Percentiles rank a stretch among this genome's conserved stretches.
These are phyloP conservation scores for Verticillium albo-atrum DNA, from an alignment of 2,329 filamentous ascomycete genomes.

Conservation along the genomic window DNA sequence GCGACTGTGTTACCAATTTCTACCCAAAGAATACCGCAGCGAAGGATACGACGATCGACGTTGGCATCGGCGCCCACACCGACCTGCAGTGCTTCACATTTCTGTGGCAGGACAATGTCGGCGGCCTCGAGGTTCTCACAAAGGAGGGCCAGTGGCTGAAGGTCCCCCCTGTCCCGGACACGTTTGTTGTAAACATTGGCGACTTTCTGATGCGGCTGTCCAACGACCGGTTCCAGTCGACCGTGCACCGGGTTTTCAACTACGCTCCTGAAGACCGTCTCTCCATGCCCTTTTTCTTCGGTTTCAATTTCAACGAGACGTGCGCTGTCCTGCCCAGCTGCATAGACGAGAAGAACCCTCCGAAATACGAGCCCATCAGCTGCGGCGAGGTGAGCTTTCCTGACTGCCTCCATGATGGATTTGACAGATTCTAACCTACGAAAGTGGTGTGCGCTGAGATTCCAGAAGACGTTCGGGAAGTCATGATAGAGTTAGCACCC, in stretches of 20 bases:
- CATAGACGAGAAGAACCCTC: slow-evolving; percentile 36
- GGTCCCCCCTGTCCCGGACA: slow-evolving; percentile 16
- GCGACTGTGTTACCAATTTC: slow-evolving; percentile 32
- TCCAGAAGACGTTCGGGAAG: slow-evolving; percentile 15
- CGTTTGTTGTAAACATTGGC: slow-evolving; percentile 21
- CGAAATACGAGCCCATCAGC: slow-evolving; percentile 46
- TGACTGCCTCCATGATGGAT: not conserved
- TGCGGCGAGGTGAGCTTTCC: slow-evolving; percentile 32
- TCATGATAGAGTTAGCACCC: not conserved
- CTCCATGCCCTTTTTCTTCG: slow-evolving; percentile 35
- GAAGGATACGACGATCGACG: slow-evolving; percentile 21
- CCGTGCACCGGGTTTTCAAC: slow-evolving; percentile 46
- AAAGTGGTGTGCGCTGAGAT: slow-evolving; percentile 24
- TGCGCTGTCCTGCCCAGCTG: slow-evolving; percentile 44
- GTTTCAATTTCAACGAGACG: slow-evolving; percentile 47
- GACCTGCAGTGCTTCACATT: slow-evolving; percentile 44
- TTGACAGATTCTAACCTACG: slow-evolving; percentile 18
- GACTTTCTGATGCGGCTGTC: slow-evolving; percentile 19
- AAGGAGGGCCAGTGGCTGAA: slow-evolving; percentile 31
- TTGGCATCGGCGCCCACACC: slow-evolving; percentile 41
- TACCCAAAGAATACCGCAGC: slow-evolving; percentile 33
- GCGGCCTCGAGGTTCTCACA: slow-evolving; percentile 37
- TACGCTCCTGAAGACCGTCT: slow-evolving; percentile 30
- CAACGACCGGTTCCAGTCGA: slow-evolving; percentile 22
- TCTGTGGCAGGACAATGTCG: slow-evolving; percentile 39